Percentiles rank a stretch among this genome's conserved stretches.
phyloP scores from a whole-genome alignment of 257 asterid species.

The Ehretia macrophylla region DNA sequence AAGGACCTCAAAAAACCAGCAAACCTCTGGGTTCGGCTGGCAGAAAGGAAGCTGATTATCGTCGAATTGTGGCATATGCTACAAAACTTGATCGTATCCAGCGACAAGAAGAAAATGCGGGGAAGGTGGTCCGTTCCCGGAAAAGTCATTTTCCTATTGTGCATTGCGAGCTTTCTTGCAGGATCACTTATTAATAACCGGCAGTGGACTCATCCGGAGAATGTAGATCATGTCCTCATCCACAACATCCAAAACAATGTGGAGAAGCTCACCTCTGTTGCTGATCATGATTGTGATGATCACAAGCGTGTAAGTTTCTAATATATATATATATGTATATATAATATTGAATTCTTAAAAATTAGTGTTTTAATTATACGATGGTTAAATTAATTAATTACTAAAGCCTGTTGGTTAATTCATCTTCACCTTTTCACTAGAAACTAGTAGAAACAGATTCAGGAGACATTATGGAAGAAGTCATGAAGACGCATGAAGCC shows the following conservation, averaged over 20 bases:
- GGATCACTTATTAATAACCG: constrained; percentile 51
- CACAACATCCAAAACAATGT: constrained; percentile 15
- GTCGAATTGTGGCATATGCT: constrained; percentile 8
- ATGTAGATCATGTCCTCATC: constrained; percentile 6
- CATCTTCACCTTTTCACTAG: constrained; percentile 18
- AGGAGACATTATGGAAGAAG: constrained; percentile 40
- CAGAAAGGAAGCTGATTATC: constrained; percentile 12
- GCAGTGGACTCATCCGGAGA: constrained; percentile 20
- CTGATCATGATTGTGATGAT: constrained; percentile 42
- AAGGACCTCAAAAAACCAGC: constrained; percentile 10
- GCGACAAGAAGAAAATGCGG: constrained; percentile 37
- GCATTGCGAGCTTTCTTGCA: constrained; percentile 56
- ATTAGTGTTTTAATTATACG: not conserved
- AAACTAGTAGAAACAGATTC: constrained; percentile 37
- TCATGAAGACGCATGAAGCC: constrained; percentile 55
- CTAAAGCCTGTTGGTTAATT: not conserved
- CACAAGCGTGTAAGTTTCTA: constrained; percentile 42
- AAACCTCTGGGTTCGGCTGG: constrained; percentile 6
- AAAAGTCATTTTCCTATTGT: constrained; percentile 41
- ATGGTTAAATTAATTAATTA: too few relatives aligned
- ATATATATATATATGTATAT: not conserved
- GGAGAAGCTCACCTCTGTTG: constrained; percentile 17
- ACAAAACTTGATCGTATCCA: constrained; percentile 18
- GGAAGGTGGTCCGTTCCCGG: constrained; percentile 36
- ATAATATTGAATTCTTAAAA: too few relatives aligned